phyloP scores from a whole-genome alignment of 768 basidiomycete genomes.

The Collybia mongolica region DNA sequence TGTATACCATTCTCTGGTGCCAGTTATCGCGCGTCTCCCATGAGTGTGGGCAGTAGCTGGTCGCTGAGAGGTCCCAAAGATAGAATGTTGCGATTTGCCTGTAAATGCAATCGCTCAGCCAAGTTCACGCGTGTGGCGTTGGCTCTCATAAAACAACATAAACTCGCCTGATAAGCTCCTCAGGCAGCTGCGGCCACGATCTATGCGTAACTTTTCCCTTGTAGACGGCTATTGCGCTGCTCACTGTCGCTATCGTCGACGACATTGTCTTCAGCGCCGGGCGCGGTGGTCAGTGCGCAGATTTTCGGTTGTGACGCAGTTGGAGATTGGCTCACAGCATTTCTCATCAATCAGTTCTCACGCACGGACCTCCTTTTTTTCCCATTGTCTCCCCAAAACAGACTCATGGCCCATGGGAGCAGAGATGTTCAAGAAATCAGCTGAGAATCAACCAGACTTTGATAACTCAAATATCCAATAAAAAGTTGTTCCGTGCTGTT shows the following conservation, averaged over 20 bases:
- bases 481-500: no score
- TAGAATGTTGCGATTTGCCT: conserved; percentile 61
- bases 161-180: conserved; percentile 59
- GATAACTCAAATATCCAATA: no score
- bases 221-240: conserved; percentile 32
- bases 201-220: conserved; percentile 58
- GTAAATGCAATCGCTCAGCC: conserved; percentile 9
- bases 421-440: no score
- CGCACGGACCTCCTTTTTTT: conserved; percentile 36
- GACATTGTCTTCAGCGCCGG: conserved; percentile 21
- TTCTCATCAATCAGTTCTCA: conserved; percentile 31
- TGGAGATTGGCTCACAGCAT: conserved; percentile 25
- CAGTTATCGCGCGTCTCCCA: conserved; percentile 53
- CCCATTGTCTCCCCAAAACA: conserved; percentile 4
- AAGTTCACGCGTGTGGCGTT: conserved; percentile 28
- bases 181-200: conserved; percentile 62
- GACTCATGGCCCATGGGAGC: no score
- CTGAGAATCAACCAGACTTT: no score
- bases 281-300: conserved; percentile 42
- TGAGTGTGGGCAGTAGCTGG: conserved; percentile 45
- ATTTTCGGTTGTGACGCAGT: conserved; percentile 34
- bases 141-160: conserved; percentile 7
- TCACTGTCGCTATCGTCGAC: conserved; percentile 22
- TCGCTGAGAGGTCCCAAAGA: conserved; percentile 45
- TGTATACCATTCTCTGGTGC: conserved; percentile 62